phyloP scores from a whole-genome alignment of 2,329 filamentous ascomycete genomes.

The Calonectria pauciramosa region DNA sequence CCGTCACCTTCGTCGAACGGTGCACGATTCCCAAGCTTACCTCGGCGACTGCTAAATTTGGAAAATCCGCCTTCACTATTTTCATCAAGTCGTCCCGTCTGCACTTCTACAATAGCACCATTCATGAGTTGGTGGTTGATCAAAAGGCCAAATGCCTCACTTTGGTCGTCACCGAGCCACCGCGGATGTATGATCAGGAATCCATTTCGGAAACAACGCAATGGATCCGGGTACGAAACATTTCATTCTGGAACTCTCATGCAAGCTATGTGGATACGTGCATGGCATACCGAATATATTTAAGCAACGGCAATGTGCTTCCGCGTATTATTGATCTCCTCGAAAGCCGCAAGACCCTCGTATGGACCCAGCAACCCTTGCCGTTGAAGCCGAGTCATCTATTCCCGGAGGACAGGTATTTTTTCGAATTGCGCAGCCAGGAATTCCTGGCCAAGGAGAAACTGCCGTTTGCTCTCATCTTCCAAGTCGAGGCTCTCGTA shows the following conservation, averaged over 20 bases:
- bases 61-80: slow-evolving; percentile 58
- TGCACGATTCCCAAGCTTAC: slow-evolving; percentile 33
- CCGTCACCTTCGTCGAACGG: slow-evolving; percentile 61
- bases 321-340: slow-evolving; percentile 35
- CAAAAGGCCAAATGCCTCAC: slow-evolving; percentile 56
- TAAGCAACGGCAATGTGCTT: not conserved
- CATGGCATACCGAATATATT: slow-evolving; percentile 59
- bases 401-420: slow-evolving; percentile 34
- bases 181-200: slow-evolving; percentile 59
- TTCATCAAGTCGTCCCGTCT: slow-evolving; percentile 56
- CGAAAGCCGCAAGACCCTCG: slow-evolving; percentile 39
- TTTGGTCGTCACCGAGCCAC: slow-evolving; percentile 65
- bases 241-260: slow-evolving; percentile 38
- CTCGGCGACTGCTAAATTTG: slow-evolving; percentile 57
- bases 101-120: slow-evolving; percentile 64
- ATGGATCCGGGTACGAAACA: slow-evolving; percentile 48
- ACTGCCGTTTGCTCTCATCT: slow-evolving; percentile 66
- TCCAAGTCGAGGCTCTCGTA: slow-evolving; percentile 74
- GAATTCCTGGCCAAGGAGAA: slow-evolving; percentile 40
- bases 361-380: slow-evolving; percentile 42
- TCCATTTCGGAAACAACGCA: slow-evolving; percentile 16
- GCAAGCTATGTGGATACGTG: slow-evolving; percentile 51
- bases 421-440: slow-evolving; percentile 34
- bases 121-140: slow-evolving; percentile 60
- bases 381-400: slow-evolving; percentile 19